These are phyloP conservation scores for Leptoxyphium fumago DNA, from an alignment of 2,329 filamentous ascomycete genomes.

Conservation along the genomic window DNA sequence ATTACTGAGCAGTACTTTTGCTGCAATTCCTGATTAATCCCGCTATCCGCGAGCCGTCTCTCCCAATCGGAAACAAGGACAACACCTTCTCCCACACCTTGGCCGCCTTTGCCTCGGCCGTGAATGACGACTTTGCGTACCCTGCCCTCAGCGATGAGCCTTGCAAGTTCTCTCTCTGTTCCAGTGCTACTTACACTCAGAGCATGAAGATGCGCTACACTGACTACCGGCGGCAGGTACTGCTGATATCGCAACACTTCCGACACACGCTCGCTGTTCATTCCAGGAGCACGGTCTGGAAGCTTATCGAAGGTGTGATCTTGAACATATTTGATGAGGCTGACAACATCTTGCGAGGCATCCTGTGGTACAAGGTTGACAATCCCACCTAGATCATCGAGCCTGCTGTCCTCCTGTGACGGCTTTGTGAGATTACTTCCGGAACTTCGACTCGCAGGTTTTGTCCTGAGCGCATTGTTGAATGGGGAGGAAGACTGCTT, in stretches of 20 bases:
- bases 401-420: slow-evolving; percentile 25
- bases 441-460: slow-evolving; percentile 10
- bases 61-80: slow-evolving; percentile 45
- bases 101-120: slow-evolving; percentile 41
- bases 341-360: slow-evolving; percentile 41
- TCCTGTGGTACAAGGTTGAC: slow-evolving; percentile 44
- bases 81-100: slow-evolving; percentile 48
- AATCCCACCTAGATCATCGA: slow-evolving; percentile 47
- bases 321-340: slow-evolving; percentile 43
- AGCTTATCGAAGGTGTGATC: slow-evolving; percentile 49
- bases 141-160: slow-evolving; percentile 41
- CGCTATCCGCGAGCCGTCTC: slow-evolving; percentile 2
- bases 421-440: slow-evolving; percentile 8
- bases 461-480: slow-evolving; percentile 21
- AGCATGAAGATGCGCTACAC: slow-evolving; percentile 50
- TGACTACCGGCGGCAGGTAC: slow-evolving; percentile 48
- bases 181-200: slow-evolving; percentile 47
- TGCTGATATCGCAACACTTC: slow-evolving; percentile 48
- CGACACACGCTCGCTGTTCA: slow-evolving; percentile 48
- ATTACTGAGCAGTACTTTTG: slow-evolving; percentile 40
- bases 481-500: slow-evolving; percentile 26
- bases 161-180: slow-evolving; percentile 52
- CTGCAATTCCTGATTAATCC: slow-evolving; percentile 26
- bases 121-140: slow-evolving; percentile 51
- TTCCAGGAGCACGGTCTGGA: slow-evolving; percentile 42